Conservation (phyloP, 768 basidiomycete species). For the Amanita subjunquillea region DNA sequence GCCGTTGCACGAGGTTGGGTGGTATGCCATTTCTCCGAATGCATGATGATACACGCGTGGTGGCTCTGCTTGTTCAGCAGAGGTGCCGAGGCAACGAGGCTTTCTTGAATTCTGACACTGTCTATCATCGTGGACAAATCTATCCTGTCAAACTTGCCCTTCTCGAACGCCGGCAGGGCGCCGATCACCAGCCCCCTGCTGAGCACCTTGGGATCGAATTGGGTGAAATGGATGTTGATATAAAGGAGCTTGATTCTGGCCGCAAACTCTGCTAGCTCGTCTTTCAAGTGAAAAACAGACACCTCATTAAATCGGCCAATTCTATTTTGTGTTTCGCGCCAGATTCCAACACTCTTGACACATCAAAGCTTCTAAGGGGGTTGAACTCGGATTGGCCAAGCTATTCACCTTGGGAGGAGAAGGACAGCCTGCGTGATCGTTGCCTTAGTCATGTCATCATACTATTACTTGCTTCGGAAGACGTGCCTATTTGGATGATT, state of each 20-base stretch:
- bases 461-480: neutral
- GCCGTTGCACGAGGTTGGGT: conserved; percentile 20
- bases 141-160: conserved; percentile 28
- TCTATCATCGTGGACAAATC: conserved; percentile 27
- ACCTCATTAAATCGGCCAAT: conserved; percentile 26
- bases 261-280: conserved; percentile 27
- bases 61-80: conserved; percentile 23
- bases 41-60: conserved; percentile 24
- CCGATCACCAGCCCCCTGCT: conserved; percentile 29
- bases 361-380: conserved; percentile 40
- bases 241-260: conserved; percentile 23
- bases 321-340: conserved; percentile 25
- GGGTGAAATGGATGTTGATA: conserved; percentile 28
- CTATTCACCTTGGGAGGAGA: conserved; percentile 35
- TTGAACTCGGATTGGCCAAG: conserved; percentile 28
- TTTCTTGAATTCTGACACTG: conserved; percentile 18
- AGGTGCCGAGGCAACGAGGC: conserved; percentile 26
- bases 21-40: conserved; percentile 27
- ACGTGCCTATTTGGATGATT: conserved; percentile 29
- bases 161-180: conserved; percentile 24
- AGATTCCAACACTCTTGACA: conserved; percentile 26
- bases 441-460: neutral
- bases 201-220: conserved; percentile 31
- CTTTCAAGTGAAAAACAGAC: conserved; percentile 34
- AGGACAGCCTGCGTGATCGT: conserved; percentile 25